Conservation (phyloP, 495 filamentous ascomycete species). For the Penicillium verhagenii region DNA sequence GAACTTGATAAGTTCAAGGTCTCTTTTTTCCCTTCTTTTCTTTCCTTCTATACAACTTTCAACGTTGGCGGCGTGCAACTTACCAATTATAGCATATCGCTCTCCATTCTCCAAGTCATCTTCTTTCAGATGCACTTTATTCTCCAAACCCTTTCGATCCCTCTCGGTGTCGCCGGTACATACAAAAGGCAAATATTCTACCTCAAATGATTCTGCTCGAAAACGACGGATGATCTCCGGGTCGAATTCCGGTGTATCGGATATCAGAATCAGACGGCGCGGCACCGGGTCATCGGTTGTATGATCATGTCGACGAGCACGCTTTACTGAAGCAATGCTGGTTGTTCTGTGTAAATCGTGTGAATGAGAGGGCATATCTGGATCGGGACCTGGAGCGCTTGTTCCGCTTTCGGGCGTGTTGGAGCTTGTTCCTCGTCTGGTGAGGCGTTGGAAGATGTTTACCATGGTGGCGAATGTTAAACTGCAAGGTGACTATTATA, state of each 20-base stretch:
- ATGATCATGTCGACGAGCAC: constrained; percentile 7
- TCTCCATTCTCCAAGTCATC: constrained; percentile 45
- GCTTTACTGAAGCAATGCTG: constrained; percentile 15
- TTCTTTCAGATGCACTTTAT: constrained; percentile 45
- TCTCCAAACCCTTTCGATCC: constrained; percentile 38
- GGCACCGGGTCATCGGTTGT: constrained; percentile 16
- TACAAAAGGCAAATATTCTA: constrained; percentile 57
- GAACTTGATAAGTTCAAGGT: background rate
- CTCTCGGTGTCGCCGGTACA: constrained; percentile 40
- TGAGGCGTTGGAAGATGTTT: constrained; percentile 25
- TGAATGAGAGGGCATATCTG: constrained; percentile 5
- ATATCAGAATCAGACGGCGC: constrained; percentile 55
- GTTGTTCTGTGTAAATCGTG: constrained; percentile 14
- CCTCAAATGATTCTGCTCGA: constrained; percentile 63
- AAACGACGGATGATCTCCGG: constrained; percentile 52
- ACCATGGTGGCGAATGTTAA: constrained; percentile 10
- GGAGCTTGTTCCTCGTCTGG: constrained; percentile 17
- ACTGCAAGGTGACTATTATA: background rate
- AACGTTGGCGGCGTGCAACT: constrained; percentile 7
- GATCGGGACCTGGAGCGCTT: background rate
- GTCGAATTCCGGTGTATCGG: constrained; percentile 60
- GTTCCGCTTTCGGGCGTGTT: constrained; percentile 1
- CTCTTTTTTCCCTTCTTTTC: no score
- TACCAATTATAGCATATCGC: constrained; percentile 49
- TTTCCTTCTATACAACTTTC: no score